These are phyloP conservation scores for Fusarium devonianum DNA, from an alignment of 2,329 filamentous ascomycete species.

Conservation along the genomic window DNA sequence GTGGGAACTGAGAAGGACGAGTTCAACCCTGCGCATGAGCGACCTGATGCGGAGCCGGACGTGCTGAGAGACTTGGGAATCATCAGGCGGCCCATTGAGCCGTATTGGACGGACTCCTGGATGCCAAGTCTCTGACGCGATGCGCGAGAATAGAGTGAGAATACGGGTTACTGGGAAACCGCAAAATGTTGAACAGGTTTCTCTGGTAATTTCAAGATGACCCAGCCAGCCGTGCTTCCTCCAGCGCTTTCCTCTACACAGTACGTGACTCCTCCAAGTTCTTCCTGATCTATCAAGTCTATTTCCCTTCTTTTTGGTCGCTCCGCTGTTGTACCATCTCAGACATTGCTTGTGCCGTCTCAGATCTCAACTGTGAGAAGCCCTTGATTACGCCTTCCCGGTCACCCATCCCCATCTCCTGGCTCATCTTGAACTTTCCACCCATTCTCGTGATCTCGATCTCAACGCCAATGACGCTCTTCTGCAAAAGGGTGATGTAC, in stretches of 20 bases:
- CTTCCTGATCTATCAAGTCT: background rate
- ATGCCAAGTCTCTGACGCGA: no score
- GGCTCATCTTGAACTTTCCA: constrained; percentile 73
- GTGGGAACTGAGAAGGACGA: background rate
- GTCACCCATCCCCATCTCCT: constrained; percentile 63
- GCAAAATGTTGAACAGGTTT: no score
- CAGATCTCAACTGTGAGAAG: constrained; percentile 51
- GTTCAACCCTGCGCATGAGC: background rate
- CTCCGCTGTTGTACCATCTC: constrained; percentile 44
- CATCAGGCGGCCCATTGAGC: background rate
- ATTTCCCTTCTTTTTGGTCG: constrained; percentile 38
- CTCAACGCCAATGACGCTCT: constrained; percentile 67
- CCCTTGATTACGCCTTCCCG: constrained; percentile 64
- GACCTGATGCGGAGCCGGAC: background rate
- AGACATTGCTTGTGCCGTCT: constrained; percentile 44
- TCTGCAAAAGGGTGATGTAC: constrained; percentile 65
- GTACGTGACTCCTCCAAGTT: background rate
- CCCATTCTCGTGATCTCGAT: constrained; percentile 62
- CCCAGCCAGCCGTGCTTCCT: no score
- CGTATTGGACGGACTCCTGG: no score
- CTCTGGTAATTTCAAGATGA: no score
- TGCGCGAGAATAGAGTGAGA: no score
- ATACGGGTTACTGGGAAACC: no score
- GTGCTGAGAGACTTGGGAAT: background rate
- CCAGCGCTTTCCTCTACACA: background rate